Conservation (phyloP, 192 early-diverging fungal species). For the Coemansia pectinata region DNA sequence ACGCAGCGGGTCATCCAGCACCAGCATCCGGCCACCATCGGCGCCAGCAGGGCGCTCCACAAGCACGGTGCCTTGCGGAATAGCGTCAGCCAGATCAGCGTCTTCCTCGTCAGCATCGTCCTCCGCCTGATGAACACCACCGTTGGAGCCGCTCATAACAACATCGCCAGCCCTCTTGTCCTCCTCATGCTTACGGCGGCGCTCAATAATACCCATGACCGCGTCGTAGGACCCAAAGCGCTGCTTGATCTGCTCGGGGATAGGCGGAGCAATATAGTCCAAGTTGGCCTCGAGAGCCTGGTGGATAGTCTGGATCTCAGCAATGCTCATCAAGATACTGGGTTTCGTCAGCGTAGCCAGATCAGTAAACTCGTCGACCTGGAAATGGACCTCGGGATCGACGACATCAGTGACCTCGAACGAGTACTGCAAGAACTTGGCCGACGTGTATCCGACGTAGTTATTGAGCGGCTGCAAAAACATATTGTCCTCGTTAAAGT, state of each 20-base stretch:
- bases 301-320: slow-evolving; percentile 92
- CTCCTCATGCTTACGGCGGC: slow-evolving; percentile 46
- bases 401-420: slow-evolving; percentile 83
- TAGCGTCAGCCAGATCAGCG: slow-evolving; percentile 47
- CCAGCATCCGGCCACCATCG: slow-evolving; percentile 41
- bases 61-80: slow-evolving; percentile 54
- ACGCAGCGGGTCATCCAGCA: slow-evolving; percentile 63
- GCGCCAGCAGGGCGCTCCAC: slow-evolving; percentile 43
- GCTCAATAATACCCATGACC: slow-evolving; percentile 53
- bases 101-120: slow-evolving; percentile 48
- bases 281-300: slow-evolving; percentile 77
- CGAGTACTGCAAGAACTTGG: slow-evolving; percentile 84
- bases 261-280: slow-evolving; percentile 66
- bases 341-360: slow-evolving; percentile 77
- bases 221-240: slow-evolving; percentile 54
- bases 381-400: slow-evolving; percentile 86
- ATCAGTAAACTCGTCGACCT: slow-evolving; percentile 89
- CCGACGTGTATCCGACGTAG: slow-evolving; percentile 74
- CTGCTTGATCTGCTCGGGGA: slow-evolving; percentile 56
- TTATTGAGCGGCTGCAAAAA: slow-evolving; percentile 75
- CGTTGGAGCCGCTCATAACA: neutral
- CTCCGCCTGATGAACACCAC: neutral
- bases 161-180: slow-evolving; percentile 16
- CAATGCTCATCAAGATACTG: slow-evolving; percentile 83
- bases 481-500: slow-evolving; percentile 71